A percentile compares a stretch with the other conserved stretches of the same genome.
Conservation (phyloP, 768 basidiomycete genomes). For the Epithele typhae region DNA sequence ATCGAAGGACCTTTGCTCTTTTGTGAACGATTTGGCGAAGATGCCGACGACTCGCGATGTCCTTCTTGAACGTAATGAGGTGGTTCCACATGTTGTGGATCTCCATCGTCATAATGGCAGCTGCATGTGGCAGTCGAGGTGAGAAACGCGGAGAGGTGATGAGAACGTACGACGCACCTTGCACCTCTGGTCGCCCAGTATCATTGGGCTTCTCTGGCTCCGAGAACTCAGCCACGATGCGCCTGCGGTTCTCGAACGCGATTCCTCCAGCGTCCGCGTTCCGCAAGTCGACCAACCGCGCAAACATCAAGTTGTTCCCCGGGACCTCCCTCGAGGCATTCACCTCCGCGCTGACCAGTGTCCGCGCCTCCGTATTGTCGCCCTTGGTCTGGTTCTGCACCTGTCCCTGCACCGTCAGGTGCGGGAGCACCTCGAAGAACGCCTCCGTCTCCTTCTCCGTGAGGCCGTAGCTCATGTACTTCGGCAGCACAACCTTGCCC, state of each 20-base stretch:
- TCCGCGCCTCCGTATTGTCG: not conserved
- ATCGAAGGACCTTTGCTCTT: slow-evolving; percentile 77
- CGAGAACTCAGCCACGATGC: slow-evolving; percentile 80
- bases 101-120: slow-evolving; percentile 79
- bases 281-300: slow-evolving; percentile 72
- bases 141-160: not conserved
- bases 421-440: slow-evolving; percentile 66
- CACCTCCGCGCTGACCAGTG: slow-evolving; percentile 6
- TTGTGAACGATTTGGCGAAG: slow-evolving; percentile 77
- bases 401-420: slow-evolving; percentile 31
- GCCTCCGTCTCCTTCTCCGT: slow-evolving; percentile 50
- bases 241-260: slow-evolving; percentile 77
- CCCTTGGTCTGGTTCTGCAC: too few relatives aligned
- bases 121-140: slow-evolving; percentile 38
- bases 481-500: slow-evolving; percentile 44
- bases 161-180: slow-evolving; percentile 54
- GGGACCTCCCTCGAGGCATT: slow-evolving; percentile 24
- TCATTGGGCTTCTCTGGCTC: slow-evolving; percentile 60
- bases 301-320: slow-evolving; percentile 51
- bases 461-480: slow-evolving; percentile 63
- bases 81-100: slow-evolving; percentile 84
- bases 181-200: slow-evolving; percentile 83
- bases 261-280: slow-evolving; percentile 89
- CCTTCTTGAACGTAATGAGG: slow-evolving; percentile 60
- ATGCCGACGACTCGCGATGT: slow-evolving; percentile 73